Conservation (phyloP, 805 yeast species). For the Hanseniaspora occidentalis region DNA sequence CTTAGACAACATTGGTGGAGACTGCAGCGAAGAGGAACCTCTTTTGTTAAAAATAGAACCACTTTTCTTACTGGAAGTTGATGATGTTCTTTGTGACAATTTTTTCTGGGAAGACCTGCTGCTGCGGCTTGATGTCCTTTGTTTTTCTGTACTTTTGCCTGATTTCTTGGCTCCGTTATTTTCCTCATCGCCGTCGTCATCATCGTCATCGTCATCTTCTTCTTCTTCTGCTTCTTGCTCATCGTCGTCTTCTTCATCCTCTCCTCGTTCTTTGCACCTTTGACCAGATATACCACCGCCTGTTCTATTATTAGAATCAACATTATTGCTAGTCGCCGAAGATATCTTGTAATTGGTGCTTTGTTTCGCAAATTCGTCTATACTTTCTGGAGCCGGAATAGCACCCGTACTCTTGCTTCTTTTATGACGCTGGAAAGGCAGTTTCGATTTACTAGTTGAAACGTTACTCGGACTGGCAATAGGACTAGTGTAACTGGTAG, state of each 20-base stretch:
- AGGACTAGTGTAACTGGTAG: background rate
- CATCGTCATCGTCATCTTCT: background rate
- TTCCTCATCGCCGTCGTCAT: slow-evolving; percentile 1
- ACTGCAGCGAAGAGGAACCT: slow-evolving; percentile 13
- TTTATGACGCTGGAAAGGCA: background rate
- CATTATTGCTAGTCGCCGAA: too few species aligned
- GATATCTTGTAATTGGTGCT: background rate
- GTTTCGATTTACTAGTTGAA: background rate
- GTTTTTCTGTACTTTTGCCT: background rate
- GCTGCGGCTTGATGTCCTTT: slow-evolving; percentile 4
- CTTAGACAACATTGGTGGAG: slow-evolving; percentile 15
- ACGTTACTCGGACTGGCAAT: background rate
- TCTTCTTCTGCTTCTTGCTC: slow-evolving; percentile 2
- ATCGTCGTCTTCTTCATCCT: slow-evolving; percentile 1
- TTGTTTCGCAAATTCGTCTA: background rate
- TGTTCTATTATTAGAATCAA: too few species aligned
- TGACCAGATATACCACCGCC: too few species aligned
- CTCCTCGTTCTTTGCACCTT: background rate
- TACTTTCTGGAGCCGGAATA: background rate
- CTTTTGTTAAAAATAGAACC: background rate
- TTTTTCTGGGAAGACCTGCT: slow-evolving; percentile 1
- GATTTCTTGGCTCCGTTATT: slow-evolving; percentile 1
- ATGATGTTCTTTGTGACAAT: background rate
- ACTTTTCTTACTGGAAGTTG: background rate
- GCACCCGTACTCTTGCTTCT: background rate